Evolutionary conservation across 352 stramenopile genomes (phyloP), one percentile per base, ranked within the genome.

Genomic region (Phytopythium helicoides): DNA sequence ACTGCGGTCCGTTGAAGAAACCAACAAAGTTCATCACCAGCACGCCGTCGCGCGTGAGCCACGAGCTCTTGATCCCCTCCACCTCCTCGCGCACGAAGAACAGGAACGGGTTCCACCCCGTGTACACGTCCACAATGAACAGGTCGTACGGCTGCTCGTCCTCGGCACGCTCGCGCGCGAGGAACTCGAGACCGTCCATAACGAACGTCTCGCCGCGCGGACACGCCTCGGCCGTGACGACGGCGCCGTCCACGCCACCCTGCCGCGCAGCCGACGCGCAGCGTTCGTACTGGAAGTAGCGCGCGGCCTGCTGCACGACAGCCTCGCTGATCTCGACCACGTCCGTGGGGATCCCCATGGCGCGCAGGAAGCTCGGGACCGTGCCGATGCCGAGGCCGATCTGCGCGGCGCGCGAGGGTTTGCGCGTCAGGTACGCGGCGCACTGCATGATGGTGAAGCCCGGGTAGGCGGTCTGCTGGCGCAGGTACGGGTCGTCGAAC

Each of bases 371-470:
- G 25, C 45, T 86, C 2, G 81, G 81, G 1, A 92, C 78, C 0
- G 76, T 76, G 38, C 81, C 81, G 51, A 92, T 87, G 31, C 81
- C 81, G 22, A 92, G 59, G 12, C 81, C 81, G 31, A 92, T 77
- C 57, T 92, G 81, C 37, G 82, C 23, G 1, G 78, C 81, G 3
- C 62, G 53, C 3, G 54, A 51, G 26, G 84, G 66, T 45, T 68
- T 74, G 14, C 58, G 58, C 25, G 71, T 46, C 44, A 89, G 53
- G 59, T 88, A 92, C 3, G 57, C 60, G 9, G 73, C 63, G 47
- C 72, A 84, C 59, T 92, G 79, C 81, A 90, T 92, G 67, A 92
- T 89, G 26, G 79, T 81, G 49, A 92, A 92, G 44, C 79, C 81
- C 10, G 79, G 81, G 61, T 83, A 92, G 37, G 75, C 78, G 23